A percentile compares a stretch with the other conserved stretches of the same genome.
phyloP scores from a whole-genome alignment of 2,329 filamentous ascomycete genomes.

The Sporothrix protearum region DNA sequence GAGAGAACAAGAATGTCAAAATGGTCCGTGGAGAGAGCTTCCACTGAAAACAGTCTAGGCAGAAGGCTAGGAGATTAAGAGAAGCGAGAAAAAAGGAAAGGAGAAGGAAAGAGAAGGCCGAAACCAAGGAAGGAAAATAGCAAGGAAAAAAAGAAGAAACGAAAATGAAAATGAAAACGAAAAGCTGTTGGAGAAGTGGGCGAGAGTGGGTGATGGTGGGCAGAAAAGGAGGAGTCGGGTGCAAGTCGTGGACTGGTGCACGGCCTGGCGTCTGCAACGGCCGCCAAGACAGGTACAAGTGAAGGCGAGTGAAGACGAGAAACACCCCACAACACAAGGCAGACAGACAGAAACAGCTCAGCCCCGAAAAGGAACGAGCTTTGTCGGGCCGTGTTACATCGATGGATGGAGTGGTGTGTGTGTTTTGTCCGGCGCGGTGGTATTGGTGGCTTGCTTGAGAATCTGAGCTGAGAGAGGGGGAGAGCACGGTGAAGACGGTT shows the following conservation, averaged over 20 bases:
- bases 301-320: not conserved
- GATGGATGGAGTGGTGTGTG: not conserved
- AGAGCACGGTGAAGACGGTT: not conserved
- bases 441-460: slow-evolving; percentile 1
- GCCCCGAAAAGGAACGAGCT: not conserved
- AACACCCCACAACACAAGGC: not conserved
- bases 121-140: too few relatives aligned
- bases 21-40: not conserved
- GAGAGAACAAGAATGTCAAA: not conserved
- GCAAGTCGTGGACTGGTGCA: not conserved
- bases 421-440: slow-evolving; percentile 1
- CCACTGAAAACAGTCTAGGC: not conserved
- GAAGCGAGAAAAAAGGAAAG: not conserved
- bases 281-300: not conserved
- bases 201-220: not conserved
- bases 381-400: not conserved
- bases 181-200: not conserved
- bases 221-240: not conserved
- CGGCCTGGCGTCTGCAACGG: slow-evolving; percentile 10
- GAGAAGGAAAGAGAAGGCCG: not conserved
- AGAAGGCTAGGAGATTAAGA: not conserved
- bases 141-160: not conserved
- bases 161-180: not conserved
- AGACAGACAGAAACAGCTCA: not conserved
- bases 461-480: not conserved